Evolutionary conservation across 2,329 filamentous ascomycete genomes (phyloP).

Genomic region (Pseudocercospora vitis): DNA sequence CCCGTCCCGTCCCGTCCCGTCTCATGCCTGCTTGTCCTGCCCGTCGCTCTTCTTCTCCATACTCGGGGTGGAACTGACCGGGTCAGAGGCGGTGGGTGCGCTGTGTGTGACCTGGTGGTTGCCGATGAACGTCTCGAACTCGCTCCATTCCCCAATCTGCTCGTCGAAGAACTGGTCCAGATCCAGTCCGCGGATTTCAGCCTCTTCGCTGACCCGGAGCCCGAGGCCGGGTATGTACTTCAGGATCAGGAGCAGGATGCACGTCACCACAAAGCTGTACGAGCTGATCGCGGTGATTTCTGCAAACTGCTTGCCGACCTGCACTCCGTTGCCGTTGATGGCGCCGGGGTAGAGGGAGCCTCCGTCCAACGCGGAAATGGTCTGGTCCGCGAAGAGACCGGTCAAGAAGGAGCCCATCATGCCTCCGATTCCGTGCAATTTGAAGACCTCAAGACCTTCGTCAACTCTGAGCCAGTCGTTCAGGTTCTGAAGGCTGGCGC

Average conservation of each 20-base stretch:
- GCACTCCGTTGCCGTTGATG: slow-evolving; percentile 57
- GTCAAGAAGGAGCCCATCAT: slow-evolving; percentile 60
- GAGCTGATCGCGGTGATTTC: slow-evolving; percentile 56
- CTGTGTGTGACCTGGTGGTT: slow-evolving; percentile 28
- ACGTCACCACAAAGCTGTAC: slow-evolving; percentile 56
- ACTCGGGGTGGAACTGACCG: slow-evolving; percentile 20
- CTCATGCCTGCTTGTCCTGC: slow-evolving; percentile 15
- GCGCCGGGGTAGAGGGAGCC: slow-evolving; percentile 49
- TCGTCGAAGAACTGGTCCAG: slow-evolving; percentile 58
- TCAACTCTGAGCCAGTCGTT: slow-evolving; percentile 58
- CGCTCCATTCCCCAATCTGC: slow-evolving; percentile 48
- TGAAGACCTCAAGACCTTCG: slow-evolving; percentile 61
- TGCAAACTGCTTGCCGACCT: slow-evolving; percentile 57
- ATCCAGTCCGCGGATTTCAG: slow-evolving; percentile 57
- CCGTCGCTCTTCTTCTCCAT: slow-evolving; percentile 12
- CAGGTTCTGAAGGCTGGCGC: slow-evolving; percentile 51
- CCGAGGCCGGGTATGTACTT: slow-evolving; percentile 58
- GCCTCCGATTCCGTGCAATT: slow-evolving; percentile 59
- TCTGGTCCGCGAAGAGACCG: slow-evolving; percentile 56
- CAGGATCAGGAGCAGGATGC: slow-evolving; percentile 53
- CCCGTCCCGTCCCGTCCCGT: no score
- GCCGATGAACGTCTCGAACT: slow-evolving; percentile 26
- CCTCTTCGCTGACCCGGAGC: slow-evolving; percentile 56
- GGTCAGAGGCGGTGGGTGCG: slow-evolving; percentile 20
- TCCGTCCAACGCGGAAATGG: slow-evolving; percentile 53